phyloP scores from a whole-genome alignment of 345 rosid genomes.

The Citrus maxima region DNA sequence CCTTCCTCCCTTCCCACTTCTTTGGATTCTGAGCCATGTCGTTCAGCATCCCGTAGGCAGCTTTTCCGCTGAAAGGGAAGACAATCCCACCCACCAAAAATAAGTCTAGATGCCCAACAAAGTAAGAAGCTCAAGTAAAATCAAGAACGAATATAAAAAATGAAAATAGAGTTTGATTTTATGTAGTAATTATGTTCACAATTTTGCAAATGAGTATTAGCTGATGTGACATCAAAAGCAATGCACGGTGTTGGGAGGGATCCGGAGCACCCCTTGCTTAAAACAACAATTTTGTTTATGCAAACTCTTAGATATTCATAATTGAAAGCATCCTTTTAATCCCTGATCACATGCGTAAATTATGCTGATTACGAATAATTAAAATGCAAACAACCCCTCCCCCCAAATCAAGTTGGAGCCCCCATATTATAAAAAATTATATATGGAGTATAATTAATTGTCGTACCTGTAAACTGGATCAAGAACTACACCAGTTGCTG shows the following conservation, averaged over 20 bases:
- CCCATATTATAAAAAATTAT: background rate
- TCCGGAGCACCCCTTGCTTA: background rate
- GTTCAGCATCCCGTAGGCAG: conserved; percentile 69
- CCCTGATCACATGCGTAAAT: too few species aligned
- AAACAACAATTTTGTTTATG: background rate
- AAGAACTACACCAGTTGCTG: conserved; percentile 72
- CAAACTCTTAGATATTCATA: background rate
- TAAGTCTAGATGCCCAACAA: background rate
- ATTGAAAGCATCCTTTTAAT: background rate
- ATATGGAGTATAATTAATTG: background rate
- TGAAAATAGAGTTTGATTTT: background rate
- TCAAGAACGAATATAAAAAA: background rate
- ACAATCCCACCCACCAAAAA: background rate
- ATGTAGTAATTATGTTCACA: background rate
- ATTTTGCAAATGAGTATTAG: background rate
- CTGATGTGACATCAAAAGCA: background rate
- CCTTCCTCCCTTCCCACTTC: conserved; percentile 78
- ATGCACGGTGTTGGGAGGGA: too few species aligned
- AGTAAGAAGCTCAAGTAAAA: background rate
- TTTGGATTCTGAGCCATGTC: conserved; percentile 73
- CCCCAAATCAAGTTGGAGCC: background rate
- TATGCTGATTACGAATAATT: too few species aligned
- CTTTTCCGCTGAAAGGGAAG: conserved; percentile 66
- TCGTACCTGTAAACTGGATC: conserved; percentile 91
- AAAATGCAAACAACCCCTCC: background rate